Conservation (phyloP, 768 basidiomycete species). For the Gelatoporia subvermispora region DNA sequence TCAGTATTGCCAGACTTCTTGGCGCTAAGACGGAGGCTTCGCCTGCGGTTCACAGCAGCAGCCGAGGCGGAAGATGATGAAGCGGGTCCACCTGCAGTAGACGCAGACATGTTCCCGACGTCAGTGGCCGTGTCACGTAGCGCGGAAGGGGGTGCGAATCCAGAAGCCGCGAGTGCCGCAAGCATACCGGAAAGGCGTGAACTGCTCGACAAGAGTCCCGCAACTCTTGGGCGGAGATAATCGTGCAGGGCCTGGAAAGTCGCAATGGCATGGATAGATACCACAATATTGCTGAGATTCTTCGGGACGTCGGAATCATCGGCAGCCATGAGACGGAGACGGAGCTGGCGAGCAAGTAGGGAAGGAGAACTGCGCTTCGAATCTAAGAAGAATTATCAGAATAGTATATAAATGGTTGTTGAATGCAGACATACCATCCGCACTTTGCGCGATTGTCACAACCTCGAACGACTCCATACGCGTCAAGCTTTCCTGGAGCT, state of each 20-base stretch:
- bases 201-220: conserved; percentile 57
- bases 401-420: conserved; percentile 1
- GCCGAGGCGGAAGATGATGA: conserved; percentile 23
- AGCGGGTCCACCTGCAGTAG: conserved; percentile 30
- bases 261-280: conserved; percentile 97
- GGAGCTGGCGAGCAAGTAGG: conserved; percentile 86
- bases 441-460: conserved; percentile 76
- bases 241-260: conserved; percentile 97
- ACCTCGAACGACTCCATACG: conserved; percentile 96
- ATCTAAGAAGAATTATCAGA: conserved; percentile 38
- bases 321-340: conserved; percentile 83
- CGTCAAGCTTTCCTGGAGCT: conserved; percentile 92
- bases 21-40: conserved; percentile 80
- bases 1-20: conserved; percentile 36
- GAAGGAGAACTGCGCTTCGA: conserved; percentile 89
- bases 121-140: conserved; percentile 5
- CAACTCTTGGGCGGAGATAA: conserved; percentile 87
- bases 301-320: conserved; percentile 88
- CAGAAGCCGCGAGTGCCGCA: conserved; percentile 80
- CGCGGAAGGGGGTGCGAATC: conserved; percentile 52
- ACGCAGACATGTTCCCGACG: conserved; percentile 26
- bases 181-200: conserved; percentile 84
- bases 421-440: conserved; percentile 55
- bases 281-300: conserved; percentile 83
- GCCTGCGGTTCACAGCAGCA: conserved; percentile 48